phyloP scores from a whole-genome alignment of 2,329 filamentous ascomycete species.

The Exophiala xenobiotica region DNA sequence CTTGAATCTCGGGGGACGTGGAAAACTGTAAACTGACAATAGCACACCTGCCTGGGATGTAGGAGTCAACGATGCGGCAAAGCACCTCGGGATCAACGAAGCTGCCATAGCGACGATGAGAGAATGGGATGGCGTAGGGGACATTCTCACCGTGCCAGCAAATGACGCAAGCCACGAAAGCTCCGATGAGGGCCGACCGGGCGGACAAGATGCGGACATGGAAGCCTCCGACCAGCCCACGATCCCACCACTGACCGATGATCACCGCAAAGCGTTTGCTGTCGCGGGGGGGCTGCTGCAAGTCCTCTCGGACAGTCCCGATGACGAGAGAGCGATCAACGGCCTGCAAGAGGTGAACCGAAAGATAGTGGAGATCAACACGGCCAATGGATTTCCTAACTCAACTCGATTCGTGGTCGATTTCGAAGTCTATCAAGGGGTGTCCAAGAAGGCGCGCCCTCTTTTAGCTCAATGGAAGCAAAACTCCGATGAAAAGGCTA shows the following conservation, averaged over 20 bases:
- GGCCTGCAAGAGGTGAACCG: constrained; percentile 6
- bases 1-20: background rate
- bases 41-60: constrained; percentile 2
- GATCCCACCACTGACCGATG: background rate
- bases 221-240: background rate
- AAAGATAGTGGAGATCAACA: constrained; percentile 11
- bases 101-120: constrained; percentile 8
- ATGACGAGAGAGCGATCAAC: constrained; percentile 8
- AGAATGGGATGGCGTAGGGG: constrained; percentile 9
- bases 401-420: constrained; percentile 8
- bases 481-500: constrained; percentile 9
- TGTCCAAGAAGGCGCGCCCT: constrained; percentile 6
- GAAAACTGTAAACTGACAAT: constrained; percentile 8
- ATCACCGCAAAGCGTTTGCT: background rate
- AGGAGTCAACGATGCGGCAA: constrained; percentile 13
- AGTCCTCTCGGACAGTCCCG: constrained; percentile 4
- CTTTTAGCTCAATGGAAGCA: constrained; percentile 1
- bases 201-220: background rate
- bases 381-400: constrained; percentile 6
- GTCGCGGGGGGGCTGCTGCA: constrained; percentile 4
- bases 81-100: constrained; percentile 9
- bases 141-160: constrained; percentile 4
- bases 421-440: constrained; percentile 3
- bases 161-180: constrained; percentile 4
- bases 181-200: background rate